These are phyloP conservation scores for Aspergillus kassunensis DNA, from an alignment of 495 filamentous ascomycete genomes.

Conservation along the genomic window DNA sequence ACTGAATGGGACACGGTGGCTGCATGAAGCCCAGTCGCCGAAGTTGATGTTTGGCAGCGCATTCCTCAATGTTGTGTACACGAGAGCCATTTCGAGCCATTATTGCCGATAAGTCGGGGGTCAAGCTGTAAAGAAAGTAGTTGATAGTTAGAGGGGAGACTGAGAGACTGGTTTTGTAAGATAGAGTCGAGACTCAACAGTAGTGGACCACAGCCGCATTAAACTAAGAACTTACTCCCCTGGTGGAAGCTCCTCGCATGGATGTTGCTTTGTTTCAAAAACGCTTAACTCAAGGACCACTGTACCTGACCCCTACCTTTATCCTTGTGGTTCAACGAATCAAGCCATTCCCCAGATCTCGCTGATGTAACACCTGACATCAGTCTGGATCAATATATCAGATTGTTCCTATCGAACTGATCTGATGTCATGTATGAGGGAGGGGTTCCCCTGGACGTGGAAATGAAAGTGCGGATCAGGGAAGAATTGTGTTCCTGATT, in stretches of 20 bases:
- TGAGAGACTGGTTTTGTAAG: background rate
- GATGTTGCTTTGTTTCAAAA: constrained; percentile 5
- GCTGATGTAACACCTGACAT: background rate
- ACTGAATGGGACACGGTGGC: background rate
- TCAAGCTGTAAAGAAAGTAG: too few species aligned
- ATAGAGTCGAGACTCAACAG: background rate
- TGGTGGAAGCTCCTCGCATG: background rate
- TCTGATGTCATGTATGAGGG: background rate
- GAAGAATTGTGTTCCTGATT: background rate
- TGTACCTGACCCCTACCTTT: background rate
- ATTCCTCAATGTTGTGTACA: too few species aligned
- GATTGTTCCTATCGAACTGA: background rate
- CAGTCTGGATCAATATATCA: background rate
- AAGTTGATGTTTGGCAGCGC: background rate
- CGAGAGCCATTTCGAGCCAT: too few species aligned
- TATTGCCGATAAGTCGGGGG: too few species aligned
- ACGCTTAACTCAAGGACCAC: background rate
- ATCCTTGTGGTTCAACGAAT: too few species aligned
- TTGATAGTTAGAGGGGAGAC: background rate
- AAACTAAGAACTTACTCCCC: background rate
- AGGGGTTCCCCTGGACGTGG: background rate
- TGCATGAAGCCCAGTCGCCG: background rate
- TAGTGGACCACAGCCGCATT: background rate
- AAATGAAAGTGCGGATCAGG: background rate
- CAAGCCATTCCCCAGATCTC: background rate